These are phyloP conservation scores for Xanthoparmelia taractica DNA, from an alignment of 495 filamentous ascomycete species.

Conservation along the genomic window DNA sequence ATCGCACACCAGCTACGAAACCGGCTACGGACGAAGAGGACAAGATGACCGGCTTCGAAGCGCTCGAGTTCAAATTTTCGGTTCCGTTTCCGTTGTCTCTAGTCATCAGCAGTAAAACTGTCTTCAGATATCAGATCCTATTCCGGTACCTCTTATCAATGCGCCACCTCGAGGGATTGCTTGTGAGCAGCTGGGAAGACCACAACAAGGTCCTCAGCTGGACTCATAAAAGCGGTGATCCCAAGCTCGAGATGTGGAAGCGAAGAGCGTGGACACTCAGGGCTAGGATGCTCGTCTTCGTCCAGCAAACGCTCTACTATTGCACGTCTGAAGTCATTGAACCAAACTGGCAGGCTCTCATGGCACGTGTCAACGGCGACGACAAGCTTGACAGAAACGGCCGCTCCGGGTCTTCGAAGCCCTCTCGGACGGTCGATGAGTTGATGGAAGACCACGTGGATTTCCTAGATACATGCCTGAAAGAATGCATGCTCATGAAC, in stretches of 20 bases:
- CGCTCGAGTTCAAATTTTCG: conserved; percentile 83
- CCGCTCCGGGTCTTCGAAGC: conserved; percentile 30
- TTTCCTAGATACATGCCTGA: conserved; percentile 93
- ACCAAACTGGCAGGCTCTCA: conserved; percentile 90
- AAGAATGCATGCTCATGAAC: conserved; percentile 98
- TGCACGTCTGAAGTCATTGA: conserved; percentile 96
- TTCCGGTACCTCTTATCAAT: conserved; percentile 88
- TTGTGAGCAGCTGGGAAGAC: conserved; percentile 80
- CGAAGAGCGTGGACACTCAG: conserved; percentile 83
- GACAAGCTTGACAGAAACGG: conserved; percentile 45
- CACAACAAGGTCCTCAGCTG: conserved; percentile 79
- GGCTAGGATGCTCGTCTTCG: conserved; percentile 90
- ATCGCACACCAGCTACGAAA: conserved; percentile 44
- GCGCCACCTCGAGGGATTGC: conserved; percentile 76
- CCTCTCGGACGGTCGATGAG: conserved; percentile 85
- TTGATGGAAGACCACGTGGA: conserved; percentile 99
- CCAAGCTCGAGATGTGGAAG: conserved; percentile 83
- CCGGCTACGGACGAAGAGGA: conserved; percentile 62
- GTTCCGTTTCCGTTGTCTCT: conserved; percentile 96
- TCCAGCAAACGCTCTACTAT: conserved; percentile 93
- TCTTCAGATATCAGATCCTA: conserved; percentile 89
- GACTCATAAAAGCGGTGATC: conserved; percentile 68
- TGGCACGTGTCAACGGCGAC: conserved; percentile 66
- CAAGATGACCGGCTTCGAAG: conserved; percentile 79
- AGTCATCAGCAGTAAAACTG: conserved; percentile 90